Base-by-base conservation (phyloP, 2,329 filamentous ascomycete genomes). In the Dactylellina sp. region DNA sequence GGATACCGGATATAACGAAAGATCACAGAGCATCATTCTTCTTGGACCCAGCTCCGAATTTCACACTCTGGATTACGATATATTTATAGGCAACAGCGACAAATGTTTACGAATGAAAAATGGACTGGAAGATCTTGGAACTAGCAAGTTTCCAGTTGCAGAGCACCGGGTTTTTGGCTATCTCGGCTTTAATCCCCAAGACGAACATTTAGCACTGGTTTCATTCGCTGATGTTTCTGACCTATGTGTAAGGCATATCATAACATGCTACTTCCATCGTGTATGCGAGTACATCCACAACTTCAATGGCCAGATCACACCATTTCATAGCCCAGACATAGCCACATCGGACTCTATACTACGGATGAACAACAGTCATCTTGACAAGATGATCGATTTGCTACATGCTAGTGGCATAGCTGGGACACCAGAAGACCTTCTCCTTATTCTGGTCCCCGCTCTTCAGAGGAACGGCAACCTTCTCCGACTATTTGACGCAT, bases 401-500 rank as follows among this genome's bases (percentile, higher is more conserved):
- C 11, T 64, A 25, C 59, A 71, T 11, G 42, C 46, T 6, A 52
- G 18, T 16, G 59, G 44, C 16, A 50, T 59, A 1, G 14, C 47
- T 16, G 66, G 66, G 6, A 47, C 52, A 5, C 42, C 40, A 11
- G 50, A 72, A 50, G 59, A 59, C 25, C 35, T 65, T n/a, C 47
- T 72, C 20, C 14, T 55, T 2, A 42, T 56, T 14, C 7, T 72
- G 5, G 59, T 72, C 1, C 68, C 68, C 18, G 25, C 60, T 4
- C 20, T 65, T 22, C 59, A 61, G 12, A 59, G 37, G 39, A 64
- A 72, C 28, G 60, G 59, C 7, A 65, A 65, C 28, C 52, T 65
- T 7, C 12, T 65, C 14, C 22, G 44, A n/a, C 18, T 65, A 47
- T 46, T 35, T 3, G 53, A 60, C 28, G 68, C 60, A 7, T 72